Evolutionary conservation across 495 filamentous ascomycete species (phyloP).

Genomic region (Annulohypoxylon maeteangense): DNA sequence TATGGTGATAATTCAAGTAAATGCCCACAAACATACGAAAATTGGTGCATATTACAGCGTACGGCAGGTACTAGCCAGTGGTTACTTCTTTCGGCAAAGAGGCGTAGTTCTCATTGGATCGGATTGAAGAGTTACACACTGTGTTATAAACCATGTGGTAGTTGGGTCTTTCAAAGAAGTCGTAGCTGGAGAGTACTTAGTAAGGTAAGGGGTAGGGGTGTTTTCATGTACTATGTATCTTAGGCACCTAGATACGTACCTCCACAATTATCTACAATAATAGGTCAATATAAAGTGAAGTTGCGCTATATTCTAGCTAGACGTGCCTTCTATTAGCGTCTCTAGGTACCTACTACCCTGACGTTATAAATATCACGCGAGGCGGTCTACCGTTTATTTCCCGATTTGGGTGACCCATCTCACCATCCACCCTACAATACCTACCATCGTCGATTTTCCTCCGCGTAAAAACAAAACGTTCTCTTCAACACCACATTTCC

Average conservation of each 20-base stretch:
- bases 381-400: background rate
- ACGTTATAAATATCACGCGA: background rate
- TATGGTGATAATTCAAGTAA: background rate
- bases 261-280: background rate
- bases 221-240: background rate
- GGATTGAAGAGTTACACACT: conserved; percentile 18
- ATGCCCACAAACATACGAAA: background rate
- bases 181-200: background rate
- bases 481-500: background rate
- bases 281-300: background rate
- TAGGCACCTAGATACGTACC: background rate
- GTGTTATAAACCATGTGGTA: conserved; percentile 36
- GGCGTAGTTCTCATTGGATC: conserved; percentile 20
- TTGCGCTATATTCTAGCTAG: background rate
- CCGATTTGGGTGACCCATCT: background rate
- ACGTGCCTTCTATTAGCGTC: background rate
- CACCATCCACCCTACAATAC: background rate
- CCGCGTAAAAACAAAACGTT: background rate
- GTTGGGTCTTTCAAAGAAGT: conserved; percentile 23
- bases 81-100: conserved; percentile 30
- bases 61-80: conserved; percentile 17
- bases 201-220: background rate
- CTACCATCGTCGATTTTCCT: background rate
- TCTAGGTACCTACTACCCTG: background rate
- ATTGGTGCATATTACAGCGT: background rate